phyloP scores from a whole-genome alignment of 2,329 filamentous ascomycete species.

The Pseudogymnoascus sp. region DNA sequence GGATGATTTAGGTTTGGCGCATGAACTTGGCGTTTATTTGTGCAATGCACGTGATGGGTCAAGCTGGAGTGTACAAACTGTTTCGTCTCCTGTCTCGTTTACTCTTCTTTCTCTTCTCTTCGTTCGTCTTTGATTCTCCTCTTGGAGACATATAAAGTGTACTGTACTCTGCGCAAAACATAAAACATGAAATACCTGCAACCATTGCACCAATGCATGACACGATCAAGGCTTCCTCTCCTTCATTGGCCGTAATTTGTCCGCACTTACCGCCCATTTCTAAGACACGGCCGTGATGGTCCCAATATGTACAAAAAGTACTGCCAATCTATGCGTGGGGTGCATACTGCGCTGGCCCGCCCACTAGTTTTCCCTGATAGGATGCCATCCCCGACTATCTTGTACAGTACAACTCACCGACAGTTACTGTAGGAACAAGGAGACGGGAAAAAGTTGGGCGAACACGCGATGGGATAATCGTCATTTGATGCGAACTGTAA shows the following conservation, averaged over 20 bases:
- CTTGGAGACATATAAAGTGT: background rate
- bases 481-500: background rate
- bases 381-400: background rate
- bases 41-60: slow-evolving; percentile 5
- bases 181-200: background rate
- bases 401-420: slow-evolving; percentile 9
- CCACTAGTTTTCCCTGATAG: slow-evolving; percentile 5
- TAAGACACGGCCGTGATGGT: background rate
- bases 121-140: background rate
- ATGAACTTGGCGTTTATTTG: slow-evolving; percentile 5
- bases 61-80: background rate
- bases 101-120: background rate
- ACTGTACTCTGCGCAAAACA: background rate
- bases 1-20: background rate
- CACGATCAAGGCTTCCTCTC: background rate
- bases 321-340: slow-evolving; percentile 7
- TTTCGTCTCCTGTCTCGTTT: background rate
- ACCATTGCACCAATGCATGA: slow-evolving; percentile 1
- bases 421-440: background rate
- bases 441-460: background rate
- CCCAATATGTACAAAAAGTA: background rate
- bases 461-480: background rate
- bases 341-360: background rate
- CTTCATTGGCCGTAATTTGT: background rate
- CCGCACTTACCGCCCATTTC: background rate